These are phyloP conservation scores for Microthlaspi erraticum DNA, from an alignment of 345 rosid species.

Conservation along the genomic window DNA sequence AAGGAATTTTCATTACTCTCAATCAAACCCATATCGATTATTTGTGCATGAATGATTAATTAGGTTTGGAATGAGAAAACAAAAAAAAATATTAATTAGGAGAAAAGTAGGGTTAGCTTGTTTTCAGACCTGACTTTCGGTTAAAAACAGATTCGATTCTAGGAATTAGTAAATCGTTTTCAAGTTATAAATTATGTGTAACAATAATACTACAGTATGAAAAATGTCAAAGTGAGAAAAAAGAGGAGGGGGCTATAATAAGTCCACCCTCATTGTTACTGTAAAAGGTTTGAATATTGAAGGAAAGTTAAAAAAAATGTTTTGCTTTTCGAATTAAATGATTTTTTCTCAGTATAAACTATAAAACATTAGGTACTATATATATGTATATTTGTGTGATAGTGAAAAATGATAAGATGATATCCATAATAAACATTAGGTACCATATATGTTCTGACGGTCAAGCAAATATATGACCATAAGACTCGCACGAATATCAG, in stretches of 20 bases:
- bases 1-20: background rate
- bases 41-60: slow-evolving; percentile 7
- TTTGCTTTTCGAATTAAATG: no score
- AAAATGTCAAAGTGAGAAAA: slow-evolving; percentile 7
- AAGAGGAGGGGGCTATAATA: background rate
- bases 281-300: background rate
- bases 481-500: no score
- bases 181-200: background rate
- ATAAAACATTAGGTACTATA: no score
- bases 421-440: no score
- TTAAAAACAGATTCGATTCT: background rate
- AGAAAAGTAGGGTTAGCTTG: slow-evolving; percentile 27
- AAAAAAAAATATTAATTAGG: slow-evolving; percentile 11
- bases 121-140: slow-evolving; percentile 41
- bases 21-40: slow-evolving; percentile 4
- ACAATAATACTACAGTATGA: background rate
- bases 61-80: background rate
- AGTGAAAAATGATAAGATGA: no score
- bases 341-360: no score
- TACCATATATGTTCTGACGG: no score
- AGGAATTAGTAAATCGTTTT: background rate
- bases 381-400: no score
- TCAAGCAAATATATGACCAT: no score
- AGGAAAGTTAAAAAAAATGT: background rate
- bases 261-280: background rate